Evolutionary conservation across 805 yeast species (phyloP), one percentile per base, ranked within the genome.

Genomic region (Candida stauntonica): DNA sequence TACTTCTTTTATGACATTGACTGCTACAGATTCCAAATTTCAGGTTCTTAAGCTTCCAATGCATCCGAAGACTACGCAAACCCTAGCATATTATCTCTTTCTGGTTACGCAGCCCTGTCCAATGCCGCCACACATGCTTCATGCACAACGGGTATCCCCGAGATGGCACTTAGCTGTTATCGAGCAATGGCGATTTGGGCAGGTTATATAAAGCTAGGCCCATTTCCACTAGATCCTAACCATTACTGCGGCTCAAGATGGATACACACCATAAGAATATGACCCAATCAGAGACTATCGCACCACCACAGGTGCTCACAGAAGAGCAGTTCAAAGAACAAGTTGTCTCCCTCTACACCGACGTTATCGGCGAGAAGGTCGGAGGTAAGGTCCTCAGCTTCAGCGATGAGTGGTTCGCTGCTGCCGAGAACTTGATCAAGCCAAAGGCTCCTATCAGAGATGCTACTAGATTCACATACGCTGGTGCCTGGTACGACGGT

Each of bases 401-500:
- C 52, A 81, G 93, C 29, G 96, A 91, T 58, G 95, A 91, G 64
- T 91, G 94, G 93, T 91, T 91, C 64, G 98, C 97, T 1, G 91
- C 78, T 30, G 98, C 98, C 5, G 76, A 72, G 23, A 91, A 91
- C 63, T 71, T 91, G 53, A 79, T 88, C 59, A 80, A 85, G 56
- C 89, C 96, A 27, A 72, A 71, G 32, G 73, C 81, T 3, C 95
- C 97, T 3, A 74, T 86, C 41, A 70, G 94, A 55, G 95, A 87
- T 52, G 81, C 84, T 9, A 82, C 88, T 20, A 72, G 75, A 52
- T 89, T 87, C 61, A 77, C 81, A 2, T 83, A 75, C 43, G 75
- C 89, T 3, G 98, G 98, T 36, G 96, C 96, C 4, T 91, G 97
- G 96, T 91, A 86, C 58, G 99, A 91, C 51, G 99, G 99, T 17